These are phyloP conservation scores for Cyclostephanos tholiformis DNA, from an alignment of 108 stramenopile genomes.

Conservation along the genomic window DNA sequence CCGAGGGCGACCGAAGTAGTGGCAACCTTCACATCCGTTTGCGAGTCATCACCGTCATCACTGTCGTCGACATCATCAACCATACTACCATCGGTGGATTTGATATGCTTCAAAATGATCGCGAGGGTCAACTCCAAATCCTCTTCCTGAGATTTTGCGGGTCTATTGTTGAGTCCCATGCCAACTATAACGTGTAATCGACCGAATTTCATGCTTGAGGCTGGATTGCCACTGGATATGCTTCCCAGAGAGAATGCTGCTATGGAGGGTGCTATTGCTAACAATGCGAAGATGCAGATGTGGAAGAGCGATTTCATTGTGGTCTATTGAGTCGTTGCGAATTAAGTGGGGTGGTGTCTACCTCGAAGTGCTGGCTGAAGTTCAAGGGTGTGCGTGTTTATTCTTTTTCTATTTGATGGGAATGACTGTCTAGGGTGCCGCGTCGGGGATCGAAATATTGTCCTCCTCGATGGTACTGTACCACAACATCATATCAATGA, in stretches of 20 bases:
- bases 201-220: not conserved
- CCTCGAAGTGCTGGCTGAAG: too few species aligned
- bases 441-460: too few species aligned
- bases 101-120: slow-evolving; percentile 55
- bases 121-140: slow-evolving; percentile 73
- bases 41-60: not conserved
- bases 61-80: slow-evolving; percentile 22
- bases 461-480: too few species aligned
- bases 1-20: not conserved
- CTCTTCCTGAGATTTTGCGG: slow-evolving; percentile 51
- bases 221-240: not conserved
- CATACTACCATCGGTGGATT: slow-evolving; percentile 11
- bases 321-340: not conserved
- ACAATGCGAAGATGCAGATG: slow-evolving; percentile 2
- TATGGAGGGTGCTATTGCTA: slow-evolving; percentile 2
- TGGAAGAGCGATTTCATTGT: slow-evolving; percentile 23
- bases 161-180: slow-evolving; percentile 10
- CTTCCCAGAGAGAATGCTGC: slow-evolving; percentile 21
- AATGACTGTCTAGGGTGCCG: too few species aligned
- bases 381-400: too few species aligned
- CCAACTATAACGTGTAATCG: slow-evolving; percentile 4
- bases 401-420: too few species aligned
- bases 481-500: too few species aligned
- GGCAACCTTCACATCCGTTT: not conserved
- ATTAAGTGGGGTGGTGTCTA: too few species aligned